These are phyloP conservation scores for Jatropha curcas DNA, from an alignment of 345 rosid genomes.

Conservation along the genomic window DNA sequence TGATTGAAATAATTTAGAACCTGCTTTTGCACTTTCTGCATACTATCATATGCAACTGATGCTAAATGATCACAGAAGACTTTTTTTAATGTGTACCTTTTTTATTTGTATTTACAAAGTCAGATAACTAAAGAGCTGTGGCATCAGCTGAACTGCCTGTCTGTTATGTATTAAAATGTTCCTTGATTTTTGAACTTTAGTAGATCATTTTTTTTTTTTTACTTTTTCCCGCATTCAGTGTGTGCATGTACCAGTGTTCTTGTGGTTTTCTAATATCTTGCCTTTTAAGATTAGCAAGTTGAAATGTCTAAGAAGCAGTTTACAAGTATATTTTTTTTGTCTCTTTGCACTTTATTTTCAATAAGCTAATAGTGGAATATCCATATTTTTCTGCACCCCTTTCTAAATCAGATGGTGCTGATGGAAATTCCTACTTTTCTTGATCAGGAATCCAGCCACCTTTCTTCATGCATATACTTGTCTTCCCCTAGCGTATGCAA, in stretches of 20 bases:
- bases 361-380: neutral
- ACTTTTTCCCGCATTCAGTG: neutral
- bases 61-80: neutral
- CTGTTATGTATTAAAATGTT: neutral
- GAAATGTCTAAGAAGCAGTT: neutral
- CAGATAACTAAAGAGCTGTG: neutral
- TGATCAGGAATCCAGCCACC: slow-evolving; percentile 81
- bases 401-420: slow-evolving; percentile 11
- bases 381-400: neutral
- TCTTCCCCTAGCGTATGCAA: slow-evolving; percentile 80
- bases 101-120: no score
- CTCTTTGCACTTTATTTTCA: neutral
- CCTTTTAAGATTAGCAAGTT: neutral
- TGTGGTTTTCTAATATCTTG: neutral
- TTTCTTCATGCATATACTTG: slow-evolving; percentile 98
- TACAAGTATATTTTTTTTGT: neutral
- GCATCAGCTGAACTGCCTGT: neutral
- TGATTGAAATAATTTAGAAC: neutral
- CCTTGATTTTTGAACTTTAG: neutral
- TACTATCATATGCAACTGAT: neutral
- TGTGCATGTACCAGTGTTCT: neutral
- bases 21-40: neutral
- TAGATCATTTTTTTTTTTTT: neutral
- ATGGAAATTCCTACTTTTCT: slow-evolving; percentile 10
- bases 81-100: no score